Percentiles rank a stretch among this genome's conserved stretches.
phyloP scores from a whole-genome alignment of 352 stramenopile genomes.

The Phytopythium boreale region DNA sequence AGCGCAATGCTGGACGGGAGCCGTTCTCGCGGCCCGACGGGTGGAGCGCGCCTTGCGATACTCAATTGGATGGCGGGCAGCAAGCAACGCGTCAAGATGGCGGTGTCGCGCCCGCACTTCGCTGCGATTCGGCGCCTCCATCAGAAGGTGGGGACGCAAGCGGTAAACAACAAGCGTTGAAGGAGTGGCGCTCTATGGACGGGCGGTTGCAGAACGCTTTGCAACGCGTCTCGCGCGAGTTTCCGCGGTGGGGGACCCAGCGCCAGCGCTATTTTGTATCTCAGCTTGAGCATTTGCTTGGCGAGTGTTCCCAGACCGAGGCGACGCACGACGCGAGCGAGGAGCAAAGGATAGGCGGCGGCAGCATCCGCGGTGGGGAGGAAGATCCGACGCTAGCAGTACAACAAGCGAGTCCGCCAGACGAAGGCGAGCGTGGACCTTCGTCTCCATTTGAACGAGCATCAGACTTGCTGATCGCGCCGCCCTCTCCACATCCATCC shows the following conservation, averaged over 20 bases:
- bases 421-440: not conserved
- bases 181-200: not conserved
- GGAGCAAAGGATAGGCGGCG: not conserved
- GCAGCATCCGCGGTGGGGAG: not conserved
- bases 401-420: not conserved
- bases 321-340: not conserved
- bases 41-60: not conserved
- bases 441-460: not conserved
- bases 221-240: not conserved
- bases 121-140: not conserved
- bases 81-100: not conserved
- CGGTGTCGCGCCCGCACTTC: not conserved
- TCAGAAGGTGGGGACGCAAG: not conserved
- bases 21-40: constrained; percentile 16
- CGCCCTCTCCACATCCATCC: not conserved
- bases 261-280: not conserved
- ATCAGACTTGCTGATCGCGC: not conserved
- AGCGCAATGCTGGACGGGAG: constrained; percentile 29
- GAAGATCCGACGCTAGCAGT: not conserved
- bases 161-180: not conserved
- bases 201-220: not conserved
- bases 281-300: not conserved
- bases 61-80: not conserved
- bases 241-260: not conserved
- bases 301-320: not conserved